Percentiles rank a stretch among this genome's conserved stretches.
These are phyloP conservation scores for Colletotrichum sp. DNA, from an alignment of 2,329 filamentous ascomycete genomes.

Conservation along the genomic window DNA sequence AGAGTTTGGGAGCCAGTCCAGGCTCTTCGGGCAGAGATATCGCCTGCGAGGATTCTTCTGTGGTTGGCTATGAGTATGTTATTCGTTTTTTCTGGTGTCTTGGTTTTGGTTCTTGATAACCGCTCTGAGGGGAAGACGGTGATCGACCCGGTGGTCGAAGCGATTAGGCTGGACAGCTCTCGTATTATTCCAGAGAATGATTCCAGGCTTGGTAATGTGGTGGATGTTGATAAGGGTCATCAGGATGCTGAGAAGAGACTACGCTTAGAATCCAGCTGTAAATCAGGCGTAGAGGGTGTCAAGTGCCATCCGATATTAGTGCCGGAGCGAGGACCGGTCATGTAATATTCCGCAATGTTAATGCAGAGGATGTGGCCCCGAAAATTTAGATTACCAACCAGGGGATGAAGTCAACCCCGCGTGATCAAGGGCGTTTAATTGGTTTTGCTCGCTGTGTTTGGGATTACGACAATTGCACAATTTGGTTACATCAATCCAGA, in stretches of 20 bases:
- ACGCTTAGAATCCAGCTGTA: not conserved
- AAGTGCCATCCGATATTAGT: not conserved
- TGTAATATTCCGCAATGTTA: too few relatives aligned
- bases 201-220: not conserved
- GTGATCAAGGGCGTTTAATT: too few relatives aligned
- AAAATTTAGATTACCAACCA: too few relatives aligned
- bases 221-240: not conserved
- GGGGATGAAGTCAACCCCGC: too few relatives aligned
- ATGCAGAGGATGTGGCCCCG: too few relatives aligned
- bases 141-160: not conserved
- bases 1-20: not conserved
- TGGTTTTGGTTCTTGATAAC: accelerated
- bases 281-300: too few relatives aligned
- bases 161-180: not conserved
- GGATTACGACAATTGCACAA: too few relatives aligned
- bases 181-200: not conserved
- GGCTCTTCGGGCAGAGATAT: not conserved
- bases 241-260: not conserved
- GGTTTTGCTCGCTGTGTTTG: too few relatives aligned
- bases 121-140: not conserved
- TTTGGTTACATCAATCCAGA: not conserved
- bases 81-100: not conserved
- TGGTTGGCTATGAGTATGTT: not conserved
- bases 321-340: not conserved
- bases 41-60: not conserved